Evolutionary conservation across 805 yeast species (phyloP).

Genomic region (Saturnispora kantuleensis): DNA sequence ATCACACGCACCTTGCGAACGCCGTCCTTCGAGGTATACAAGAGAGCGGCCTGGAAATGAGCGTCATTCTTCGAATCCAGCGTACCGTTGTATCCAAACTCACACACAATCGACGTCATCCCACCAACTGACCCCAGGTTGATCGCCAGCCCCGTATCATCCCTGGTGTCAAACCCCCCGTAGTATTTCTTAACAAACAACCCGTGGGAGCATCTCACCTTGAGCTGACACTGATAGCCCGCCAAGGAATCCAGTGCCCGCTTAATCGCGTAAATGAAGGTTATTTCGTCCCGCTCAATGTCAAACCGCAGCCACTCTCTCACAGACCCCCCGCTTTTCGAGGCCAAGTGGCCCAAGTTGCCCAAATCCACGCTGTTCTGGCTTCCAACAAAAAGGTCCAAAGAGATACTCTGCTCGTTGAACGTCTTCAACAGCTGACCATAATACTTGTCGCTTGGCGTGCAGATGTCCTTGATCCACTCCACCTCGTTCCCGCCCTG

Average conservation of each 20-base stretch:
- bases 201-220: slow-evolving; percentile 82
- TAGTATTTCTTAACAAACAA: slow-evolving; percentile 70
- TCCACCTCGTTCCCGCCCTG: slow-evolving; percentile 29
- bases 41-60: slow-evolving; percentile 82
- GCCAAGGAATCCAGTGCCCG: slow-evolving; percentile 37
- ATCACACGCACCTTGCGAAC: slow-evolving; percentile 77
- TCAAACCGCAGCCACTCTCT: slow-evolving; percentile 59
- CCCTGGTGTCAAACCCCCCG: slow-evolving; percentile 40
- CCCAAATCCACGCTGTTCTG: slow-evolving; percentile 57
- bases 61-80: slow-evolving; percentile 63
- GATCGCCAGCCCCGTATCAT: slow-evolving; percentile 24
- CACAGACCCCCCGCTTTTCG: slow-evolving; percentile 61
- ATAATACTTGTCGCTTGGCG: slow-evolving; percentile 55
- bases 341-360: slow-evolving; percentile 55
- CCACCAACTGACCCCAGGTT: slow-evolving; percentile 21
- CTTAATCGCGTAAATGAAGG: slow-evolving; percentile 51
- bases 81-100: slow-evolving; percentile 69
- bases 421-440: slow-evolving; percentile 47
- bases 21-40: slow-evolving; percentile 75
- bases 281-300: slow-evolving; percentile 55
- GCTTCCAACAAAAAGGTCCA: slow-evolving; percentile 68
- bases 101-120: slow-evolving; percentile 58
- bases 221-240: slow-evolving; percentile 77
- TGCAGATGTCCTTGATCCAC: slow-evolving; percentile 37
- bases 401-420: slow-evolving; percentile 50